phyloP scores from a whole-genome alignment of 2,329 filamentous ascomycete genomes.

The Pestalotiopsis sp. region DNA sequence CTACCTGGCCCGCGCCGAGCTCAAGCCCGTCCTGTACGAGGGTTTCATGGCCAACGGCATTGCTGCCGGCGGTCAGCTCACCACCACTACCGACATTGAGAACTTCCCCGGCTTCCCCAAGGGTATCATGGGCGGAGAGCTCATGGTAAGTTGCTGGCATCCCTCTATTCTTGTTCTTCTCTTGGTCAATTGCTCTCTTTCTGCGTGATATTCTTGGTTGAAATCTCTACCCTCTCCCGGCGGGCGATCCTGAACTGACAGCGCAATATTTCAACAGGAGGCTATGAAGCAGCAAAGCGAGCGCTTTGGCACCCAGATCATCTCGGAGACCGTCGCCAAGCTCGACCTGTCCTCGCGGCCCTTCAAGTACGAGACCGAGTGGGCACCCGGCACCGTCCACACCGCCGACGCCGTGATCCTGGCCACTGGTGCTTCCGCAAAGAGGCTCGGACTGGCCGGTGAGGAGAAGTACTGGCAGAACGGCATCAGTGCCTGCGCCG shows the following conservation, averaged over 20 bases:
- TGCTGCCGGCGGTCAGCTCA: constrained; percentile 93
- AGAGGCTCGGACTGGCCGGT: constrained; percentile 78
- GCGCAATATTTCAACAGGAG: constrained; percentile 50
- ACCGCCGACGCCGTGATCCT: constrained; percentile 93
- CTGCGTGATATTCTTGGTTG: too few relatives aligned
- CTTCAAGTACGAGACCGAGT: constrained; percentile 94
- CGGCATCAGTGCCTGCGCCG: constrained; percentile 93
- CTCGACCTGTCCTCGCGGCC: constrained; percentile 83
- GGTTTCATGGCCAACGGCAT: constrained; percentile 98
- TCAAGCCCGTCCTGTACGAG: constrained; percentile 95
- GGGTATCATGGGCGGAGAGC: constrained; percentile 80
- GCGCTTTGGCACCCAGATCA: constrained; percentile 88
- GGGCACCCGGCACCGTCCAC: constrained; percentile 77
- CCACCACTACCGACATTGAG: constrained; percentile 97
- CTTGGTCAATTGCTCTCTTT: background rate
- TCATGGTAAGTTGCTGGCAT: constrained; percentile 67
- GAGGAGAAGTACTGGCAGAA: constrained; percentile 98
- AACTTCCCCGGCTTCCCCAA: constrained; percentile 96
- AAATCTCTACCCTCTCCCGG: background rate
- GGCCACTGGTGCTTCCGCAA: constrained; percentile 91
- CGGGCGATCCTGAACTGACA: background rate
- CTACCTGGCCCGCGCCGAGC: constrained; percentile 90
- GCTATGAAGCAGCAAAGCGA: constrained; percentile 90
- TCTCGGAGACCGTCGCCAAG: constrained; percentile 88
- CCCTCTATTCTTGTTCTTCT: background rate